Evolutionary conservation across 495 filamentous ascomycete genomes (phyloP), one percentile per base, ranked within the genome.

Genomic region (Trypethelium eluteriae): DNA sequence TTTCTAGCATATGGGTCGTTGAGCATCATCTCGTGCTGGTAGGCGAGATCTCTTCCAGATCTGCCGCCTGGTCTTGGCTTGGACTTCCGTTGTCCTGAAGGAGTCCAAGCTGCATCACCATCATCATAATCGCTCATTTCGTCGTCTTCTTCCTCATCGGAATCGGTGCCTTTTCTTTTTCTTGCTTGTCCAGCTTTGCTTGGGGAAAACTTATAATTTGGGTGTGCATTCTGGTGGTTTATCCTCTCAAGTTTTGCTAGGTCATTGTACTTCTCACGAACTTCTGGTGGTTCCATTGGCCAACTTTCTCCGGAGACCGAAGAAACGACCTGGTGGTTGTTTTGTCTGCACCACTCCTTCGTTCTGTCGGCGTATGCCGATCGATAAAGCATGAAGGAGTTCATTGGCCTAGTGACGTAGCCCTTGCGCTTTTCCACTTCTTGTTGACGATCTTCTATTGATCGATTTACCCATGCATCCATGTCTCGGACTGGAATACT

Each of bases 341-440:
- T 93, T 72, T 96, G 88, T 9, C 84, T 79, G 68, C 90, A 89
- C 84, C 86, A 91, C 49, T 83, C 76, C 76, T 97, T 97, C 65
- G 89, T 89, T 4, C 92, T 83, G 49, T 93, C 91, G 35, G 93
- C 88, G 72, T 89, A 98, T 4, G 93, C 91, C 62, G 93, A 96
- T 9, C 95, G 88, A 75, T 98, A 98, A 36, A 98, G 82, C 90
- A 98, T 98, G 81, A 98, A 98, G 1, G 92, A 93, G 73, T 98
- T 98, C 89, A 97, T 98, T 0, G 94, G 94, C 41, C 94, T 81
- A 68, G 93, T 90, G 65, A 98, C 82, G 71, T 92, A 91, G 2
- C 90, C 90, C 38, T 90, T 87, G 67, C 86, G 82, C 69, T 81
- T 78, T 65, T 83, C 83, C 16, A 90, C 86, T 70, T 95, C 89